Percentiles rank a stretch among this genome's conserved stretches.
Conservation (phyloP, 1,284 basidiomycete species). For the Austropuccinia psidii region DNA sequence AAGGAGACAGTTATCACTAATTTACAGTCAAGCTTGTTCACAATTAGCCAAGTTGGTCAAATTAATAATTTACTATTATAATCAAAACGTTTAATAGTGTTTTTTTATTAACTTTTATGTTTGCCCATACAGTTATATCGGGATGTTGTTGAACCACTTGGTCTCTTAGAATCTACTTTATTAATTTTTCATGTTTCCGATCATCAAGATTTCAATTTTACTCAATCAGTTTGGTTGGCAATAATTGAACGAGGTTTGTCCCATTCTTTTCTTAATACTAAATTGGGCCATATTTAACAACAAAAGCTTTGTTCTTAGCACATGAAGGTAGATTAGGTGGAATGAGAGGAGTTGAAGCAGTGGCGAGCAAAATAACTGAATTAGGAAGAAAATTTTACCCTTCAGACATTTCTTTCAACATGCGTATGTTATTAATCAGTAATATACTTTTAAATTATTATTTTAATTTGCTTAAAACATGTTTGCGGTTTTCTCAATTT, state of each 20-base stretch:
- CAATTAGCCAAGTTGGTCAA: slow-evolving; percentile 51
- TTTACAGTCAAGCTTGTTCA: slow-evolving; percentile 51
- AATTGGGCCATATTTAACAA: slow-evolving; percentile 1
- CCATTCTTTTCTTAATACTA: background rate
- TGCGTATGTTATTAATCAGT: slow-evolving; percentile 62
- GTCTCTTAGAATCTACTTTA: slow-evolving; percentile 73
- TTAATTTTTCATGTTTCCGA: slow-evolving; percentile 89
- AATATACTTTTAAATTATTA: no score
- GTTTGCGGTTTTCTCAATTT: background rate
- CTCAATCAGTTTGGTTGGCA: slow-evolving; percentile 77
- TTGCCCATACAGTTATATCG: slow-evolving; percentile 63
- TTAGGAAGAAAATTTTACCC: slow-evolving; percentile 78
- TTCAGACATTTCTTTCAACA: slow-evolving; percentile 79
- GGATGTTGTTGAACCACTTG: slow-evolving; percentile 77
- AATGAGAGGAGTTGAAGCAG: slow-evolving; percentile 58
- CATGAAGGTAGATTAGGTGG: slow-evolving; percentile 40
- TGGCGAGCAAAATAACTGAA: slow-evolving; percentile 60
- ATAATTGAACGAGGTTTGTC: slow-evolving; percentile 68
- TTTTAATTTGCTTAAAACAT: background rate
- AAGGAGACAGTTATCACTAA: slow-evolving; percentile 57
- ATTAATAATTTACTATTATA: background rate
- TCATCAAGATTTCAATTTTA: slow-evolving; percentile 72
- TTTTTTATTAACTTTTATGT: background rate
- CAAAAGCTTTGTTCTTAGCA: slow-evolving; percentile 47
- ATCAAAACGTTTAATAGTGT: background rate